These are phyloP conservation scores for Syzygium oleosum DNA, from an alignment of 345 rosid species.

Conservation along the genomic window DNA sequence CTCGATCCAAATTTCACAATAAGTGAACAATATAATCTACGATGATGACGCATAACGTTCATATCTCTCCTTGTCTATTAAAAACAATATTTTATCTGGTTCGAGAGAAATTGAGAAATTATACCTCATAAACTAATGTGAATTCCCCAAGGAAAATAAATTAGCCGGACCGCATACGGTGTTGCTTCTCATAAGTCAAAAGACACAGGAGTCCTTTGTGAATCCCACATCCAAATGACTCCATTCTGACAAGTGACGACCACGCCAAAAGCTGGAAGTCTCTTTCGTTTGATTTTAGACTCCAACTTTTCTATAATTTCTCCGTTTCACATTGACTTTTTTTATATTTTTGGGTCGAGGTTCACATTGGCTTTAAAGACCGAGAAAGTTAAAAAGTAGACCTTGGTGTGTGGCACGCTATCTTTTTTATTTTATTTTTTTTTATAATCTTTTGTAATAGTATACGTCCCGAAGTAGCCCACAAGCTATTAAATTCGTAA, in stretches of 20 bases:
- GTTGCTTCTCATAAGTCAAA: neutral
- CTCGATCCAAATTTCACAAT: too few species aligned
- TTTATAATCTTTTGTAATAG: too few species aligned
- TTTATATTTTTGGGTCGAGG: too few species aligned
- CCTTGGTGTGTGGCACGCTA: too few species aligned
- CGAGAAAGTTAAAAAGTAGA: too few species aligned
- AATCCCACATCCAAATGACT: neutral
- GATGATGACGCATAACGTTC: neutral
- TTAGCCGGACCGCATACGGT: neutral
- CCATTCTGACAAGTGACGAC: neutral
- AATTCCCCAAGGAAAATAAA: neutral
- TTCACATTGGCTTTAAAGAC: too few species aligned
- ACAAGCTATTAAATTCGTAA: too few species aligned
- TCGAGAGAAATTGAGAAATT: neutral
- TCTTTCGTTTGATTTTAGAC: neutral
- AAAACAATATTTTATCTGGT: neutral
- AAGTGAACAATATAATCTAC: neutral
- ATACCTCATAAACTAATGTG: neutral
- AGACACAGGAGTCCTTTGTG: neutral
- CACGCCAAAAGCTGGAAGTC: neutral
- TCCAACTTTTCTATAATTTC: too few species aligned
- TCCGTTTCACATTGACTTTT: too few species aligned
- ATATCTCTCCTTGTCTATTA: too few species aligned
- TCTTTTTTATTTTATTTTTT: too few species aligned
- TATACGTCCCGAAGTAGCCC: too few species aligned